A percentile compares a stretch with the other conserved stretches of the same genome.
These are phyloP conservation scores for Aschersonia sp. DNA, from an alignment of 2,329 filamentous ascomycete species.

Conservation along the genomic window DNA sequence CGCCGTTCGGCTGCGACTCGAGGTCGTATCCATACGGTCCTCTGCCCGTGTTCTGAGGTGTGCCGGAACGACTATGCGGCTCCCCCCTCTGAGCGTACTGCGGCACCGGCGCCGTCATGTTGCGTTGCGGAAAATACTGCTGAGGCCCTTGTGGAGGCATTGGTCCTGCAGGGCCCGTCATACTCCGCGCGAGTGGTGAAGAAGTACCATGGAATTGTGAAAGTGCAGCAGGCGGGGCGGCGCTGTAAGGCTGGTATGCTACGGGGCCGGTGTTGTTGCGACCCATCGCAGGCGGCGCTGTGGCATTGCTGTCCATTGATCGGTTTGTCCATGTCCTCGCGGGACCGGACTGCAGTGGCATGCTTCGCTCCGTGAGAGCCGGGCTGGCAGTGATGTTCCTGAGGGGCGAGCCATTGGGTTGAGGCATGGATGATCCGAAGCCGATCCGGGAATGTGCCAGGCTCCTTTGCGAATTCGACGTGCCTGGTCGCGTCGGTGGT, in stretches of 20 bases:
- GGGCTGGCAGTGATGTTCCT: slow-evolving; percentile 16
- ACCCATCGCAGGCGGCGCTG: slow-evolving; percentile 6
- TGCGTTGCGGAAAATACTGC: slow-evolving; percentile 24
- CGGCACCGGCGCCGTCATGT: slow-evolving; percentile 30
- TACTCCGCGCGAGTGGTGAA: slow-evolving; percentile 16
- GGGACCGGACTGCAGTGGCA: slow-evolving; percentile 18
- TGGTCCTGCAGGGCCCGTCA: slow-evolving; percentile 17
- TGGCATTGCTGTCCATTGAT: slow-evolving; percentile 14
- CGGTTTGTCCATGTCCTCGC: slow-evolving; percentile 16
- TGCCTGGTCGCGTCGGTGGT: slow-evolving; percentile 19
- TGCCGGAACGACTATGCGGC: slow-evolving; percentile 8
- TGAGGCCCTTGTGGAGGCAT: slow-evolving; percentile 14
- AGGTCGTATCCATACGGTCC: slow-evolving; percentile 20
- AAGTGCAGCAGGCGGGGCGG: slow-evolving; percentile 3
- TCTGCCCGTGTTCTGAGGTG: slow-evolving; percentile 10
- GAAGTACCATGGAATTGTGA: slow-evolving; percentile 4
- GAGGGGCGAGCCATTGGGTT: slow-evolving; percentile 1
- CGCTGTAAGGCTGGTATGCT: slow-evolving; percentile 15
- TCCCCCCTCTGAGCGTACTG: background rate
- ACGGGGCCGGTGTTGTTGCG: background rate
- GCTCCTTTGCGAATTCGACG: slow-evolving; percentile 20
- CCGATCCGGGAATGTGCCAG: slow-evolving; percentile 8
- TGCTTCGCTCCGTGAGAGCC: slow-evolving; percentile 11
- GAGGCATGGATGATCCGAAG: slow-evolving; percentile 3
- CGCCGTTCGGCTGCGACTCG: slow-evolving; percentile 14